Conservation (phyloP, 257 asterid genomes). For the Mitragyna speciosa region DNA sequence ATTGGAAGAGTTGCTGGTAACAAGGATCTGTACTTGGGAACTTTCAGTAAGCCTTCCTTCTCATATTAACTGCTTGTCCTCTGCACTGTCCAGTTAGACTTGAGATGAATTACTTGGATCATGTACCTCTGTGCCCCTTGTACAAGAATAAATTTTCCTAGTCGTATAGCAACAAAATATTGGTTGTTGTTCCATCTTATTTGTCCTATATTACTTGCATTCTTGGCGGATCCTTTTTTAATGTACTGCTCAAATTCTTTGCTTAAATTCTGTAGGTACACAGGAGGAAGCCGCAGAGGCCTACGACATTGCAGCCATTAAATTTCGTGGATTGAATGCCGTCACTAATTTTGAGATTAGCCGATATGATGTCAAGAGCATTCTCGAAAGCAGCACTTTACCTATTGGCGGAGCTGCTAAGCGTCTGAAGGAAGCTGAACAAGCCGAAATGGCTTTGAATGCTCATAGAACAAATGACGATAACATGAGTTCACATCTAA, state of each 20-base stretch:
- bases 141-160: not conserved
- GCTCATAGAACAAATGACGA: slow-evolving; percentile 38
- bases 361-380: slow-evolving; percentile 81
- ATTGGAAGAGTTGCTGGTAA: slow-evolving; percentile 96
- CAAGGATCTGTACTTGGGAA: slow-evolving; percentile 88
- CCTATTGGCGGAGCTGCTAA: slow-evolving; percentile 79
- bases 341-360: slow-evolving; percentile 83
- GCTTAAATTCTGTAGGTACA: slow-evolving; percentile 43
- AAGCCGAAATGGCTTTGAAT: slow-evolving; percentile 50
- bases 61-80: no score
- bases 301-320: slow-evolving; percentile 89
- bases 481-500: slow-evolving; percentile 34
- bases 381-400: slow-evolving; percentile 64
- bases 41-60: slow-evolving; percentile 58
- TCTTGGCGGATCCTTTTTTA: no score
- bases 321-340: slow-evolving; percentile 73
- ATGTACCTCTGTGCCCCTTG: not conserved
- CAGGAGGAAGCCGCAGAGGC: slow-evolving; percentile 98
- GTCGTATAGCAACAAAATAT: no score
- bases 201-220: not conserved
- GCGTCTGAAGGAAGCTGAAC: slow-evolving; percentile 71
- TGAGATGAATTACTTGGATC: not conserved
- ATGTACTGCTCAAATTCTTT: no score
- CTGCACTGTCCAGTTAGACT: not conserved
- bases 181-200: not conserved